Evolutionary conservation across 345 rosid species (phyloP).

Genomic region (Populus simonii): DNA sequence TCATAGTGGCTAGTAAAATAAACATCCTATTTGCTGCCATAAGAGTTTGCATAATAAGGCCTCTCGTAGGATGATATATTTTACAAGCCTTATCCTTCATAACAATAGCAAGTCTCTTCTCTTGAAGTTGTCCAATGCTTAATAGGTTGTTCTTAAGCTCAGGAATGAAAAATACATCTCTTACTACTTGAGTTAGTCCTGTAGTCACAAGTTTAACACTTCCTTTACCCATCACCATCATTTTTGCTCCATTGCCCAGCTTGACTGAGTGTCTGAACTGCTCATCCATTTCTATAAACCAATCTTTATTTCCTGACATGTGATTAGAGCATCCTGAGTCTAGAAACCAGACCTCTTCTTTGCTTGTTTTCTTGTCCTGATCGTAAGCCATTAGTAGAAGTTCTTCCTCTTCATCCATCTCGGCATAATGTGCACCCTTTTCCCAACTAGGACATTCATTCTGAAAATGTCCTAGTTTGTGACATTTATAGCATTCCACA

Average conservation of each 20-base stretch:
- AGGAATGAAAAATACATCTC: neutral
- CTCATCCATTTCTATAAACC: neutral
- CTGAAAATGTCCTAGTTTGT: neutral
- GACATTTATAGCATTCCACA: neutral
- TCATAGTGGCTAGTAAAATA: neutral
- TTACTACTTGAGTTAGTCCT: neutral
- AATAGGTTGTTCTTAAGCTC: neutral
- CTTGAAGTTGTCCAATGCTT: neutral
- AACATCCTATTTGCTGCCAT: neutral
- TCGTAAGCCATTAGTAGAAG: neutral
- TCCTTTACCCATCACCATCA: neutral
- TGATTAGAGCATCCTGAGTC: constrained; percentile 4
- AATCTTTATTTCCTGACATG: neutral
- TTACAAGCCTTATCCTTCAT: neutral
- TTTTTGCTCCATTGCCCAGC: neutral
- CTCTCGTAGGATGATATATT: neutral
- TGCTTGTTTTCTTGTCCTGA: no score
- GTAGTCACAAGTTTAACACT: neutral
- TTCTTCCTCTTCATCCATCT: neutral
- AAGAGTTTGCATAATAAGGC: neutral
- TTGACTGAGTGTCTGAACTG: neutral
- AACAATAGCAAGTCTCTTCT: neutral
- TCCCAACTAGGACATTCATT: neutral
- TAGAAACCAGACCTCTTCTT: neutral
- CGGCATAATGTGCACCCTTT: neutral